These are phyloP conservation scores for Kalmusia sp. DNA, from an alignment of 2,329 filamentous ascomycete genomes.

Conservation along the genomic window DNA sequence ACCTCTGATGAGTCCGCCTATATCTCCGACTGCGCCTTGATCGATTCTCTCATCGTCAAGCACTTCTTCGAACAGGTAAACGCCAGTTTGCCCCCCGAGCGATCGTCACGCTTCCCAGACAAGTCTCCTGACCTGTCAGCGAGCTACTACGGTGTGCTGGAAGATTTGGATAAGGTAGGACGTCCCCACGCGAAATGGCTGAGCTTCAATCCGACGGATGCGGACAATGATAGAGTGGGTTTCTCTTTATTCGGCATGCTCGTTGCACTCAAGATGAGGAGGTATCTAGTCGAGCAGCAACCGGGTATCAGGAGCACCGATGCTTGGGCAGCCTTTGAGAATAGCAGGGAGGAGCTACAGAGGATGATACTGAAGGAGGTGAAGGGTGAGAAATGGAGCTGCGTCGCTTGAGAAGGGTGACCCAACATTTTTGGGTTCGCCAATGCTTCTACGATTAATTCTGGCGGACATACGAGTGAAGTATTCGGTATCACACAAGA, in stretches of 20 bases:
- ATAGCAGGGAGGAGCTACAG: conserved; percentile 13
- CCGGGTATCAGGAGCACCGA: conserved; percentile 15
- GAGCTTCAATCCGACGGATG: conserved; percentile 11
- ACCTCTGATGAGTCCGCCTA: conserved; percentile 12
- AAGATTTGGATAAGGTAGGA: conserved; percentile 12
- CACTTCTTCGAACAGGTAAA: conserved; percentile 15
- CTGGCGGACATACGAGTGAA: too few species aligned
- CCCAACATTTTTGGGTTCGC: too few species aligned
- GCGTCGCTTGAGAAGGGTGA: not conserved
- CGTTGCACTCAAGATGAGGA: conserved; percentile 28
- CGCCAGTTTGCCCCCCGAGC: too few species aligned
- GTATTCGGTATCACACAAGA: too few species aligned
- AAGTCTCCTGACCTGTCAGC: conserved; percentile 18
- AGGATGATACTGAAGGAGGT: conserved; percentile 17
- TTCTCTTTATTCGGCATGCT: conserved; percentile 23
- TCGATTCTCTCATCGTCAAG: conserved; percentile 10
- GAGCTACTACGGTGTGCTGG: conserved; percentile 18
- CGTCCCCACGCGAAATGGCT: conserved; percentile 23
- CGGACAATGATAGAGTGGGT: conserved; percentile 5
- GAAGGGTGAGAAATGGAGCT: not conserved
- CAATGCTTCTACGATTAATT: too few species aligned
- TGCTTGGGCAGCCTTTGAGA: conserved; percentile 25
- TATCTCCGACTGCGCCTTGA: conserved; percentile 21
- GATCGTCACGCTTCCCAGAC: conserved; percentile 6
- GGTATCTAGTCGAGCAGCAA: conserved; percentile 20